Evolutionary conservation across 441 rosid genomes (phyloP).

Genomic region (Dalechampia spathulata): DNA sequence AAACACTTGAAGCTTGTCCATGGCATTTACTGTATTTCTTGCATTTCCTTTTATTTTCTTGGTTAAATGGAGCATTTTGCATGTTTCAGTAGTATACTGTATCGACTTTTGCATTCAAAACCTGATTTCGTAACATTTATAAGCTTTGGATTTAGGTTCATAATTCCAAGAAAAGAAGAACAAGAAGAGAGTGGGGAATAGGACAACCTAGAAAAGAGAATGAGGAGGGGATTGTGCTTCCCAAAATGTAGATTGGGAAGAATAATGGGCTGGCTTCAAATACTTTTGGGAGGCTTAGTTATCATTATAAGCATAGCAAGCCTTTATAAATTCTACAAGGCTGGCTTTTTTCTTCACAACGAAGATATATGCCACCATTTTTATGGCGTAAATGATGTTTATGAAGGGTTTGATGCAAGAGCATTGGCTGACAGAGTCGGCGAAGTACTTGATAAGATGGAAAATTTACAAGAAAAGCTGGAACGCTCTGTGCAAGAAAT

Average conservation of each 20-base stretch:
- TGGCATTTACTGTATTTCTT: too few relatives aligned
- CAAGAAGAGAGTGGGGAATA: neutral
- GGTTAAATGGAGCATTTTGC: too few relatives aligned
- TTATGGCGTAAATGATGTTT: conserved; percentile 34
- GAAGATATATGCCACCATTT: conserved; percentile 62
- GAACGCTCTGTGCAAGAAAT: conserved; percentile 48
- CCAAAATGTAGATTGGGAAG: conserved; percentile 47
- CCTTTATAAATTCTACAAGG: conserved; percentile 59
- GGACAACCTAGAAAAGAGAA: conserved; percentile 7
- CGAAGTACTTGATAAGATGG: conserved; percentile 51
- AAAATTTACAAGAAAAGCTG: conserved; percentile 51
- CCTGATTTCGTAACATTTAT: neutral
- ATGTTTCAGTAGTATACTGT: too few relatives aligned
- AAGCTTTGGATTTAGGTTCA: conserved; percentile 16
- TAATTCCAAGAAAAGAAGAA: neutral
- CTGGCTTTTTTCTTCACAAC: conserved; percentile 57
- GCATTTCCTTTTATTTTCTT: too few relatives aligned
- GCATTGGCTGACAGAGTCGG: conserved; percentile 40
- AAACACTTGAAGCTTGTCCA: too few relatives aligned
- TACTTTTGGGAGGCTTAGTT: conserved; percentile 55
- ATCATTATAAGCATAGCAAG: conserved; percentile 53
- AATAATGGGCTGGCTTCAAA: conserved; percentile 54
- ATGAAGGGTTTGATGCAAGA: conserved; percentile 40
- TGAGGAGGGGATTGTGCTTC: conserved; percentile 39
- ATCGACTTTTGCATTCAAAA: neutral